Evolutionary conservation across 805 yeast species (phyloP).

Genomic region (Pichia exigua): DNA sequence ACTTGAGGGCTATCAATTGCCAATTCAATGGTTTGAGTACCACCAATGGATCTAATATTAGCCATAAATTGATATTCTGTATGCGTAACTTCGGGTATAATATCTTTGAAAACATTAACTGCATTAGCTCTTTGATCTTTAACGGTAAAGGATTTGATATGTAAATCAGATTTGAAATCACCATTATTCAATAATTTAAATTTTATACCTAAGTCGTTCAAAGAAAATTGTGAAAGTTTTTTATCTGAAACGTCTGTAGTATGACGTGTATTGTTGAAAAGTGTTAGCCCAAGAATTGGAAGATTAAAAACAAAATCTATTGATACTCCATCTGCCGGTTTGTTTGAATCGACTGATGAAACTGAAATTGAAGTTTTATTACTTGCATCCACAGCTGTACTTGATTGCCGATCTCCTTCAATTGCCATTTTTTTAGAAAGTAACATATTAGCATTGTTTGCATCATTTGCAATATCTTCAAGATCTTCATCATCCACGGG

Average conservation of each 20-base stretch:
- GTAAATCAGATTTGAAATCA: constrained; percentile 50
- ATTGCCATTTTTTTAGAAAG: constrained; percentile 15
- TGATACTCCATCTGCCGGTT: constrained; percentile 9
- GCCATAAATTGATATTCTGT: constrained; percentile 68
- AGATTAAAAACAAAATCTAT: constrained; percentile 46
- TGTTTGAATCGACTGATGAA: neutral
- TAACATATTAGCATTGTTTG: constrained; percentile 51
- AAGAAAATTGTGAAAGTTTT: constrained; percentile 47
- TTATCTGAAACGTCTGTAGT: constrained; percentile 30
- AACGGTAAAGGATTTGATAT: constrained; percentile 65
- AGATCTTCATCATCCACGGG: constrained; percentile 35
- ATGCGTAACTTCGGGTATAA: constrained; percentile 63
- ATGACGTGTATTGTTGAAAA: constrained; percentile 45
- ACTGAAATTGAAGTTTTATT: neutral
- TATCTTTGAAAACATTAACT: constrained; percentile 67
- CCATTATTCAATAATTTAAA: constrained; percentile 47
- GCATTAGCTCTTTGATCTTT: constrained; percentile 59
- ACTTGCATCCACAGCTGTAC: neutral
- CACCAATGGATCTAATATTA: constrained; percentile 36
- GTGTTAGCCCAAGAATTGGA: constrained; percentile 56
- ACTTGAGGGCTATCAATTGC: constrained; percentile 75
- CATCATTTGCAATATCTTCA: constrained; percentile 55
- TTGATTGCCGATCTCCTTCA: neutral
- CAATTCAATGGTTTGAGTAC: constrained; percentile 37
- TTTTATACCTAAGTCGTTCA: constrained; percentile 48